Percentiles rank a stretch among this genome's conserved stretches.
Conservation (phyloP, 2,329 filamentous ascomycete genomes). For the Albophoma yamanashiensis region DNA sequence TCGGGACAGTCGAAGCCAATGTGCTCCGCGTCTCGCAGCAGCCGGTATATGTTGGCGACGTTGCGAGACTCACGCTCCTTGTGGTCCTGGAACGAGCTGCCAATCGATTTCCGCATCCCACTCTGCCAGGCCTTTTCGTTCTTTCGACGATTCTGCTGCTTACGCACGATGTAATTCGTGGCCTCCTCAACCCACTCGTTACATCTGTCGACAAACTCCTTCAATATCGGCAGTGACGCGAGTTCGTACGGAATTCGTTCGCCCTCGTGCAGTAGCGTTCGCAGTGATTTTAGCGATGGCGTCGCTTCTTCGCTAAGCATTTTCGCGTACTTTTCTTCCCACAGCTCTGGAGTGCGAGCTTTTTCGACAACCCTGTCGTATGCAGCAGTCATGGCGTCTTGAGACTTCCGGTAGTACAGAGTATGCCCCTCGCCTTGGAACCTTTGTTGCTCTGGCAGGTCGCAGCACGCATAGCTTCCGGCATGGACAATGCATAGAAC, state of each 20-base stretch:
- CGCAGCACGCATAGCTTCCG: conserved; percentile 72
- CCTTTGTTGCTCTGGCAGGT: conserved; percentile 53
- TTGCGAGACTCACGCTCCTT: conserved; percentile 82
- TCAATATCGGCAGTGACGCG: conserved; percentile 69
- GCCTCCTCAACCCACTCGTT: conserved; percentile 98
- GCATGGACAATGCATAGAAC: conserved; percentile 75
- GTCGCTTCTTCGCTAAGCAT: conserved; percentile 73
- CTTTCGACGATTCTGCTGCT: conserved; percentile 94
- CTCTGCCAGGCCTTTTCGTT: conserved; percentile 81
- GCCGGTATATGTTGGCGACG: conserved; percentile 75
- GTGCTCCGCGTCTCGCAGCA: conserved; percentile 73
- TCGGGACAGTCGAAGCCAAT: conserved; percentile 92
- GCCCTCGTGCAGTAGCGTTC: conserved; percentile 78
- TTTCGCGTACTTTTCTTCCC: conserved; percentile 83
- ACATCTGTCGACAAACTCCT: conserved; percentile 87
- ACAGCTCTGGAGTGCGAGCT: conserved; percentile 72
- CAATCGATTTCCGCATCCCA: conserved; percentile 58
- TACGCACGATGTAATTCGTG: conserved; percentile 89
- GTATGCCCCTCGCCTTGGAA: conserved; percentile 60
- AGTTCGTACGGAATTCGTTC: conserved; percentile 92
- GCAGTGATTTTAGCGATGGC: conserved; percentile 77
- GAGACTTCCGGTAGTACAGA: conserved; percentile 66
- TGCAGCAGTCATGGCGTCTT: conserved; percentile 55
- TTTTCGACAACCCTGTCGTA: conserved; percentile 77
- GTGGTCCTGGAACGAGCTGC: conserved; percentile 46